These are phyloP conservation scores for Reticulascus tulasneorum DNA, from an alignment of 2,329 filamentous ascomycete genomes.

Conservation along the genomic window DNA sequence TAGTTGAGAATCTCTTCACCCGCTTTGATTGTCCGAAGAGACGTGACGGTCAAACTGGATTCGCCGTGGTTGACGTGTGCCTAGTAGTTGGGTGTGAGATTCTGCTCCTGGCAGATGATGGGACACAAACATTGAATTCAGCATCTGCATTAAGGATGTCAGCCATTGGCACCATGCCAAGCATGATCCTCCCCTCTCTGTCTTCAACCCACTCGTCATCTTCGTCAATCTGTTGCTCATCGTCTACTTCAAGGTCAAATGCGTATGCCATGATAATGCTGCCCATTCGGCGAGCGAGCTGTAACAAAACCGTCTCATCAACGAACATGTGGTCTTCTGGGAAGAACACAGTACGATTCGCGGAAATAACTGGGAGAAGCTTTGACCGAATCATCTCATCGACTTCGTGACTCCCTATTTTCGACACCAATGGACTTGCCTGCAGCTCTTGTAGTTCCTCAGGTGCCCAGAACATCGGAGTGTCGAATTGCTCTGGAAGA, in stretches of 20 bases:
- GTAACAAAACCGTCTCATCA: constrained; percentile 41
- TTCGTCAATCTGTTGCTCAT: constrained; percentile 57
- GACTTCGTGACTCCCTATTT: constrained; percentile 71
- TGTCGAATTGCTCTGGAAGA: constrained; percentile 70
- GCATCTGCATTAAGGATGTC: constrained; percentile 89
- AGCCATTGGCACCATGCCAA: constrained; percentile 88
- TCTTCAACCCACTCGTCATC: constrained; percentile 65
- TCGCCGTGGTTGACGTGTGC: constrained; percentile 52
- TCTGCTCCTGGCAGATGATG: too few species aligned
- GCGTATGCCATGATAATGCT: constrained; percentile 91
- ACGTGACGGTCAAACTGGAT: constrained; percentile 63
- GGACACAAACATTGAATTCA: constrained; percentile 65
- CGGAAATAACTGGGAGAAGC: constrained; percentile 48
- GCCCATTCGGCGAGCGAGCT: constrained; percentile 72
- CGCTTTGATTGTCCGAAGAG: constrained; percentile 62
- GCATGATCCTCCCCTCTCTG: constrained; percentile 51
- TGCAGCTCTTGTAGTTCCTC: constrained; percentile 69
- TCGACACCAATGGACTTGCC: constrained; percentile 69
- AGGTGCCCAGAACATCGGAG: constrained; percentile 83
- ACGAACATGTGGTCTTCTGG: constrained; percentile 26
- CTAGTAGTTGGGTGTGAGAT: constrained; percentile 24
- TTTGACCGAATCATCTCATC: constrained; percentile 62
- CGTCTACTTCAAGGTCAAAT: constrained; percentile 67
- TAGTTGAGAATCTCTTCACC: constrained; percentile 84
- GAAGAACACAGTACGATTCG: constrained; percentile 43